phyloP scores from a whole-genome alignment of 768 basidiomycete species.

The Boletus patriciae region DNA sequence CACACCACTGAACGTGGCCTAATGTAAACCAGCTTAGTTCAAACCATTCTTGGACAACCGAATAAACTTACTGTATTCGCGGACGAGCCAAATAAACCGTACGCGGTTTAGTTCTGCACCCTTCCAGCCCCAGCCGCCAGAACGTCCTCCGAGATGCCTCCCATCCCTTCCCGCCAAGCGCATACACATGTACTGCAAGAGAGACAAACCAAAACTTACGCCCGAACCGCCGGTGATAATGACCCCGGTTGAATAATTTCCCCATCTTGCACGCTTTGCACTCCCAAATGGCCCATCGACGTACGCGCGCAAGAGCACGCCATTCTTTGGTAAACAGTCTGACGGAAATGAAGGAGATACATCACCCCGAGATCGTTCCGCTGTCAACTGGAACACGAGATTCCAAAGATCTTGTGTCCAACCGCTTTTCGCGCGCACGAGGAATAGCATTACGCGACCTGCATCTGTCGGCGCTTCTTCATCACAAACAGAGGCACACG shows the following conservation, averaged over 20 bases:
- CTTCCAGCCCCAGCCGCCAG: constrained; percentile 44
- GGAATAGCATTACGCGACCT: constrained; percentile 58
- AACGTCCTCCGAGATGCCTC: constrained; percentile 44
- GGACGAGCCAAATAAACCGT: constrained; percentile 74
- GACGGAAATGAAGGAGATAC: constrained; percentile 1
- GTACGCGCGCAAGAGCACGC: constrained; percentile 54
- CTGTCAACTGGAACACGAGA: constrained; percentile 40
- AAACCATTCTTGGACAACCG: not conserved
- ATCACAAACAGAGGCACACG: constrained; percentile 61
- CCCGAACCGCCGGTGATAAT: constrained; percentile 75
- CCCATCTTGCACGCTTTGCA: constrained; percentile 58
- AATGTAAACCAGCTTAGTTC: not conserved
- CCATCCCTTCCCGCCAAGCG: constrained; percentile 59
- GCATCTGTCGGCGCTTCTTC: constrained; percentile 42
- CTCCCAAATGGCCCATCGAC: constrained; percentile 75
- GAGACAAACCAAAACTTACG: constrained; percentile 66
- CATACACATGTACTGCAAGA: constrained; percentile 63
- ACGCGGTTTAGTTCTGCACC: constrained; percentile 51
- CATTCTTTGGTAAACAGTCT: constrained; percentile 37
- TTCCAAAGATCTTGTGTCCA: constrained; percentile 71
- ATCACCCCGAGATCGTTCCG: constrained; percentile 35
- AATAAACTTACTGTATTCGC: constrained; percentile 63
- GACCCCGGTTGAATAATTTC: constrained; percentile 54
- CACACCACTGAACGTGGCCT: constrained; percentile 81
- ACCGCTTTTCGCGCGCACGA: constrained; percentile 68